Evolutionary conservation across 352 stramenopile genomes (phyloP).

Genomic region (Lagenidium giganteum): DNA sequence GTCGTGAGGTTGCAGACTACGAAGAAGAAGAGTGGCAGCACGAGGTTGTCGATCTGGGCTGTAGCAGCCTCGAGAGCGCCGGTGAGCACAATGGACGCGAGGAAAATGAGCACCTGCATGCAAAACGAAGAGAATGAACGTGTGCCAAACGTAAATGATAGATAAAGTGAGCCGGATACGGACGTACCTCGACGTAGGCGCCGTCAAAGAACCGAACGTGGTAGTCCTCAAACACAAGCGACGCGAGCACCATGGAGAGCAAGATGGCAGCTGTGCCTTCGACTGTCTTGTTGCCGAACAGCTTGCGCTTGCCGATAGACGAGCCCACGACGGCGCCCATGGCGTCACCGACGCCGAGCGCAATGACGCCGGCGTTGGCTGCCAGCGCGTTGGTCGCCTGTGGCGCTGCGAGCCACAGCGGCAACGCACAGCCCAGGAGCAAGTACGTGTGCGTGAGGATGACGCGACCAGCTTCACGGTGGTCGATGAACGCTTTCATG

Average conservation of each 20-base stretch:
- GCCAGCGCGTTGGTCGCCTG: constrained; percentile 16
- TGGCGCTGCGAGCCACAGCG: constrained; percentile 44
- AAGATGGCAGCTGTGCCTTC: constrained; percentile 61
- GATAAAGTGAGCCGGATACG: no score
- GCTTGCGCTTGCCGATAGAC: constrained; percentile 29
- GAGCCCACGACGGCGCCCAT: constrained; percentile 71
- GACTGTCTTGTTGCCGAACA: constrained; percentile 63
- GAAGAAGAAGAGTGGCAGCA: constrained; percentile 71
- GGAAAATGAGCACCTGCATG: no score
- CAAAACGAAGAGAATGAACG: no score
- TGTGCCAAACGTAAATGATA: no score
- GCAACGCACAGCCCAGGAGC: constrained; percentile 67
- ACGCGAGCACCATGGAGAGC: constrained; percentile 47
- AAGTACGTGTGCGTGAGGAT: constrained; percentile 79
- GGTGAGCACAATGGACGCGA: constrained; percentile 46
- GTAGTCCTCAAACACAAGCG: constrained; percentile 44
- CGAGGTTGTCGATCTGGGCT: constrained; percentile 80
- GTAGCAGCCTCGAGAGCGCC: constrained; percentile 63
- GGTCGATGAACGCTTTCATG: constrained; percentile 72
- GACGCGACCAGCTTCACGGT: constrained; percentile 57
- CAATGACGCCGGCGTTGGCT: constrained; percentile 63
- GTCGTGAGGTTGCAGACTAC: constrained; percentile 41
- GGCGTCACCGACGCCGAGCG: constrained; percentile 66
- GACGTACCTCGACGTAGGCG: constrained; percentile 29
- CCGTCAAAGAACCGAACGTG: constrained; percentile 14